A percentile compares a stretch with the other conserved stretches of the same genome.
These are phyloP conservation scores for Castanea sativa DNA, from an alignment of 306 rosid species.

Conservation along the genomic window DNA sequence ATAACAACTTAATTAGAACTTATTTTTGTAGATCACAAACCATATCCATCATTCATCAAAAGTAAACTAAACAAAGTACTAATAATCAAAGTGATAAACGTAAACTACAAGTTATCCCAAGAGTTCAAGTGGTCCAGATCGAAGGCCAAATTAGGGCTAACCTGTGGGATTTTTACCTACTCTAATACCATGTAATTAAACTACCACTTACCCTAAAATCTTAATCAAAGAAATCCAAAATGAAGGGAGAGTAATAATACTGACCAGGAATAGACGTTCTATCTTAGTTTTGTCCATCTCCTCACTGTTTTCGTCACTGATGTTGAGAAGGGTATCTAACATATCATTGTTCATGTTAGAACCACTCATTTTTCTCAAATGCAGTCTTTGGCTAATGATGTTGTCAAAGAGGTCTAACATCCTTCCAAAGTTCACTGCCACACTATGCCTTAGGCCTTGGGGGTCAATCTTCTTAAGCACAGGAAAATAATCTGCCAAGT, in stretches of 20 bases:
- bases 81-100: no score
- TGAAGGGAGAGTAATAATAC: not conserved
- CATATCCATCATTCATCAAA: not conserved
- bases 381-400: conserved; percentile 2
- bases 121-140: no score
- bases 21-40: not conserved
- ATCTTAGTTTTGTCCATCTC: conserved; percentile 5
- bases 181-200: no score
- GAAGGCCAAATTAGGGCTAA: conserved; percentile 30
- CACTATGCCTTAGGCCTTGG: no score
- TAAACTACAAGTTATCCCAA: no score
- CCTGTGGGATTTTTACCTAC: not conserved
- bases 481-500: not conserved
- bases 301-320: not conserved
- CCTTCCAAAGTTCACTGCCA: not conserved
- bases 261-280: conserved; percentile 11
- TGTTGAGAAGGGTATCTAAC: conserved; percentile 8
- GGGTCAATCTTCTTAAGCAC: no score
- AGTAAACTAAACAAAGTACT: not conserved
- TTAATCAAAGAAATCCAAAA: not conserved
- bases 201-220: not conserved
- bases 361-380: not conserved
- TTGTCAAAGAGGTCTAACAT: not conserved
- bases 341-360: not conserved
- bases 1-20: not conserved